phyloP scores from a whole-genome alignment of 1,284 basidiomycete species.

The Neolentinus lepideus region DNA sequence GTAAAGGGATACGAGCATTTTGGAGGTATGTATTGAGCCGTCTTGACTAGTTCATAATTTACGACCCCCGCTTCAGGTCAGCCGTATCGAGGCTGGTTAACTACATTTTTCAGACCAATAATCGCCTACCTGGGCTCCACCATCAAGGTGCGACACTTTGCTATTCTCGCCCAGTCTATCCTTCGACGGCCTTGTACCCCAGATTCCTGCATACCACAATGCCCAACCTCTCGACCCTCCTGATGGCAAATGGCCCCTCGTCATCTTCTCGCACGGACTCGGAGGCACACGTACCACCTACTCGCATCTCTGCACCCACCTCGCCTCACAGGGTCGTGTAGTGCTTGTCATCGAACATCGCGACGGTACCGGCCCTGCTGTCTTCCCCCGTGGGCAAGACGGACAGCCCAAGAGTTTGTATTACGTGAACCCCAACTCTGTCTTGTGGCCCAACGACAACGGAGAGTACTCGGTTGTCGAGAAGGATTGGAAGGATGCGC shows the following conservation, averaged over 20 bases:
- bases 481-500: constrained; percentile 24
- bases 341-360: constrained; percentile 75
- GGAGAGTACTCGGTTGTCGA: constrained; percentile 17
- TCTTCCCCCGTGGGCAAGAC: constrained; percentile 16
- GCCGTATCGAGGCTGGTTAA: background rate
- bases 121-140: background rate
- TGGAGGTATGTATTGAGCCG: constrained; percentile 36
- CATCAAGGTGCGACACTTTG: background rate
- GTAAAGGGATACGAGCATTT: constrained; percentile 38
- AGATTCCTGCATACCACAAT: constrained; percentile 54
- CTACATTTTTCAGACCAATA: background rate
- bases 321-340: constrained; percentile 70
- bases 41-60: constrained; percentile 43
- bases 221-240: constrained; percentile 40
- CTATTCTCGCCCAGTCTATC: background rate
- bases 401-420: constrained; percentile 2
- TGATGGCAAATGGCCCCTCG: constrained; percentile 49
- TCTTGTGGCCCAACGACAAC: background rate
- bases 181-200: background rate
- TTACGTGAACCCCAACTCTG: constrained; percentile 7
- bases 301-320: constrained; percentile 34
- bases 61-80: constrained; percentile 26
- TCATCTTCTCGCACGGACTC: constrained; percentile 79
- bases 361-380: constrained; percentile 61
- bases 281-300: constrained; percentile 70